Base-by-base conservation (phyloP, 192 early-diverging fungal genomes). In the Podochytrium sp. region DNA sequence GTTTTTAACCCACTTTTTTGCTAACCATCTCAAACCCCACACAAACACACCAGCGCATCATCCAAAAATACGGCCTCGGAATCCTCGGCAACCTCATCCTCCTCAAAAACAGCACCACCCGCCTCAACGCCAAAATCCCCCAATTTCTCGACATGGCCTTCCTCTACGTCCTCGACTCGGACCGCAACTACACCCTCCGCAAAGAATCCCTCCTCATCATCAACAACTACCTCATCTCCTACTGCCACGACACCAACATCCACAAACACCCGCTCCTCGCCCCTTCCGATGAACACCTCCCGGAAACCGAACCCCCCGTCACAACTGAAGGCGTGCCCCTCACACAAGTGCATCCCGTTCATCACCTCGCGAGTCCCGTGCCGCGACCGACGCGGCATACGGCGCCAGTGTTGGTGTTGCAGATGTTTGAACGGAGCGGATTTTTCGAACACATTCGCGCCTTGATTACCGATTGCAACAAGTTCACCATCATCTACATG, bases 11-110 rank as follows among this genome's bases (percentile, higher is more conserved):
- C 25, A 23, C 38, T n/a, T 47, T 55, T 69, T n/a, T n/a, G n/a
- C n/a, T n/a, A n/a, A n/a, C n/a, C n/a, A n/a, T n/a, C 0, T 2
- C 18, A 49, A n/a, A n/a, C n/a, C n/a, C n/a, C n/a, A n/a, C n/a
- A n/a, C n/a, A n/a, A n/a, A n/a, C n/a, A n/a, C n/a, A n/a, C 2
- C 32, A 69, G 51, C 10, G 29, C 5, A 43, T 52, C 10, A 43
- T 83, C 20, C 78, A 83, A 71, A 79, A 80, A 62, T 56, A 35
- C 39, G 83, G 67, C 7, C 43, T 84, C 25, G 83, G 83, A 30
- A 74, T 84, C 30, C 67, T 83, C 25, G 73, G 77, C 30, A 83
- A 83, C 40, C 35, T 84, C 10, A 71, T 79, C 50, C 27, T 80
- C 25, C 52, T 76, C 25, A 64, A 67, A 39, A 55, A 65, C 38